Evolutionary conservation across 2,329 filamentous ascomycete species (phyloP), one percentile per base, ranked within the genome.

Genomic region (Cladosporium cucumerinum): DNA sequence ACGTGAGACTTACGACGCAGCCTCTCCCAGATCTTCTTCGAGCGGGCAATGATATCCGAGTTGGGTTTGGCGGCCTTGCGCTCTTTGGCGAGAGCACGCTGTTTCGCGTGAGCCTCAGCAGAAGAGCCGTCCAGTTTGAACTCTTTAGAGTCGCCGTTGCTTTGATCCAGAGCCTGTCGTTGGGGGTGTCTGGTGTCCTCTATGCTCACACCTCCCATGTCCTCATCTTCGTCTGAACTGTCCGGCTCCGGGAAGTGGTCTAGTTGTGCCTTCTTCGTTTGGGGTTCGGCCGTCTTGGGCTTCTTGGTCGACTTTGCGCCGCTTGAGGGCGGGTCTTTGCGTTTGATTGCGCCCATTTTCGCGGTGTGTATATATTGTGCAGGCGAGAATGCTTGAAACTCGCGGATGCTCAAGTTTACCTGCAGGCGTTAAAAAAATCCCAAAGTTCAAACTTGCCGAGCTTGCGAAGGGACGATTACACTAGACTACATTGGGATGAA

Each of bases 21-120:
- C 67, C 91, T 87, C 82, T 99, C 95, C 96, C 95, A 99, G 61
- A 99, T 86, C 82, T 97, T 96, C 84, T 99, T 99, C 62, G 92
- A 91, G 67, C 93, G 89, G 68, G 89, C 86, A 69, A 98, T 88
- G 74, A 91, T 87, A 76, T 98, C 93, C 74, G 94, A 93, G 70
- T 98, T 89, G 26, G 95, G 95, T 80, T 97, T 98, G 51, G 91
- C 89, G 43, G 91, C 89, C 82, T 93, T 97, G 71, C 96, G 91
- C 76, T 98, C 94, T 74, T 88, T 89, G 26, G 88, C 89, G 59
- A 97, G 83, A 68, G 89, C 89, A 79, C 94, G 97, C 80, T 99
- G 95, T 78, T 97, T 97, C 58, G 89, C 88, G 77, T 98, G 95
- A 25, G 93, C 88, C 83, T 99, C 95, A 75, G 89, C 89, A 12